These are phyloP conservation scores for Phytophthora idaei DNA, from an alignment of 352 stramenopile species.

Conservation along the genomic window DNA sequence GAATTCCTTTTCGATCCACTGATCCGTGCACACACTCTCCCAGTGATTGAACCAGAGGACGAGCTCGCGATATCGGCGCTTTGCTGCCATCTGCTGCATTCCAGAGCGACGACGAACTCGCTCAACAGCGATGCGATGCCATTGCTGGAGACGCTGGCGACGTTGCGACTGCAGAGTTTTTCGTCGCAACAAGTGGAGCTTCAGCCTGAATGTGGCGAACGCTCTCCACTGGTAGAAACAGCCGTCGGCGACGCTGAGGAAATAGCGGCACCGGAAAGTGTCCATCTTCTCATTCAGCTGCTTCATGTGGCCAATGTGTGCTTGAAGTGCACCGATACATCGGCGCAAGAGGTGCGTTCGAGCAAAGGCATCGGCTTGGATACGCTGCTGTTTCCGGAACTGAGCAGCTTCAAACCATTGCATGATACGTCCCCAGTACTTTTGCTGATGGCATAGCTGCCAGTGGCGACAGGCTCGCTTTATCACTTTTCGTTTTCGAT, in stretches of 20 bases:
- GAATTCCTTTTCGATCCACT: conserved; percentile 41
- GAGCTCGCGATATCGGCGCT: conserved; percentile 18
- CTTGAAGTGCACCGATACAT: conserved; percentile 13
- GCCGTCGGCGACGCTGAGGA: conserved; percentile 17
- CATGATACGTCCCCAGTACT: conserved; percentile 34
- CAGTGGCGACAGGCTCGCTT: conserved; percentile 22
- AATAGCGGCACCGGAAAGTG: conserved; percentile 35
- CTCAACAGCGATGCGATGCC: conserved; percentile 15
- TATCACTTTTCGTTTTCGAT: conserved; percentile 1
- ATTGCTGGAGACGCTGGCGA: conserved; percentile 27
- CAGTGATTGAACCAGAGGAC: conserved; percentile 40
- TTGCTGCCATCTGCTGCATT: conserved; percentile 15
- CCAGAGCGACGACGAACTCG: conserved; percentile 1
- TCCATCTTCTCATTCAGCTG: conserved; percentile 20
- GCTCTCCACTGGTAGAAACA: conserved; percentile 41
- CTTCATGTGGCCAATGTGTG: conserved; percentile 14
- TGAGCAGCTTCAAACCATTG: conserved; percentile 25
- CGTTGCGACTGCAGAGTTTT: conserved; percentile 15
- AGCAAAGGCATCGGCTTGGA: conserved; percentile 17
- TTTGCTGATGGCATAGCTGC: conserved; percentile 13
- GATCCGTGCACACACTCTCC: conserved; percentile 59
- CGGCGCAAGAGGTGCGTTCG: conserved; percentile 16
- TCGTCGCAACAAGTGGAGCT: conserved; percentile 19
- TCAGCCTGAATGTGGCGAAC: conserved; percentile 26
- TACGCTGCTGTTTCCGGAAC: conserved; percentile 11